Conservation (phyloP, 2,329 filamentous ascomycete species). For the Phaeosphaeria sp. region DNA sequence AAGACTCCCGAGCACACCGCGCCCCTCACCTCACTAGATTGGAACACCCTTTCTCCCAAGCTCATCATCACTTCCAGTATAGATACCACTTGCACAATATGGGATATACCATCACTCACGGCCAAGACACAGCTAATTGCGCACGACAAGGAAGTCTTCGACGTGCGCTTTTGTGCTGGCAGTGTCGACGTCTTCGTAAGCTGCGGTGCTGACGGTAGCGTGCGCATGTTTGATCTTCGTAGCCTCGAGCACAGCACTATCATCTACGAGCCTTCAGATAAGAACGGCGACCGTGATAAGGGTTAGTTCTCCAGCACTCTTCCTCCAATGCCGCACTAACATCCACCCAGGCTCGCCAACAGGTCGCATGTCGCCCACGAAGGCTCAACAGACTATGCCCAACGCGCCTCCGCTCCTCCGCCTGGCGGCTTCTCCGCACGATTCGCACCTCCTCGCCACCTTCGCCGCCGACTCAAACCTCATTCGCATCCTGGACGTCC, state of each 20-base stretch:
- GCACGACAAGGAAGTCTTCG: conserved; percentile 98
- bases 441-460: conserved; percentile 93
- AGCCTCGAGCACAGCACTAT: conserved; percentile 98
- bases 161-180: conserved; percentile 96
- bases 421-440: conserved; percentile 89
- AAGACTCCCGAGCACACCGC: conserved; percentile 99
- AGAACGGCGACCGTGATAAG: conserved; percentile 62
- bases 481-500: conserved; percentile 93
- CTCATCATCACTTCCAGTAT: conserved; percentile 99
- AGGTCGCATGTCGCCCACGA: conserved; percentile 70
- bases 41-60: conserved; percentile 96
- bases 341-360: conserved; percentile 50
- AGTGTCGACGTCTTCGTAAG: conserved; percentile 99
- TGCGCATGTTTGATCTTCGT: conserved; percentile 97
- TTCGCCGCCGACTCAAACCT: conserved; percentile 93
- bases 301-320: conserved; percentile 32
- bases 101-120: conserved; percentile 97
- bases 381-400: conserved; percentile 76
- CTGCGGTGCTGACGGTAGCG: conserved; percentile 95
- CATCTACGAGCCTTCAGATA: conserved; percentile 96
- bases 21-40: conserved; percentile 93
- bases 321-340: conserved; percentile 8
- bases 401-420: conserved; percentile 72
- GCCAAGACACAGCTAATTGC: conserved; percentile 98
- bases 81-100: conserved; percentile 98